These are phyloP conservation scores for Tolypocladium endophyticum DNA, from an alignment of 2,329 filamentous ascomycete genomes.

Conservation along the genomic window DNA sequence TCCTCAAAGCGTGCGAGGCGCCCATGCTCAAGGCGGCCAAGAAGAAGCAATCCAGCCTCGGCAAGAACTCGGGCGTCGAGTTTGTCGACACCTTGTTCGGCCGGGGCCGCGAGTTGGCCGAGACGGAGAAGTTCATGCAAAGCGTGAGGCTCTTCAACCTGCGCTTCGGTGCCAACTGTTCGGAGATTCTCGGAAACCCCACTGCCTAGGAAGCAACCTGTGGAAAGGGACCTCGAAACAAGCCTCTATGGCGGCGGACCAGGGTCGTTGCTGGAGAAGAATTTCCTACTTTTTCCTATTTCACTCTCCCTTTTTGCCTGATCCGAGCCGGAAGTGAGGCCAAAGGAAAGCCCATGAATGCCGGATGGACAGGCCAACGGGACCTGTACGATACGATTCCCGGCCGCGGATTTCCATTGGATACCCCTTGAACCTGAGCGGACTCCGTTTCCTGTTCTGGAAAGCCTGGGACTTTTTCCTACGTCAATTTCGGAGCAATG, in stretches of 20 bases:
- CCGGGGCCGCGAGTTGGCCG: slow-evolving; percentile 76
- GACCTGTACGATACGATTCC: slow-evolving; percentile 5
- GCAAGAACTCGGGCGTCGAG: slow-evolving; percentile 84
- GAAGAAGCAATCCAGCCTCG: slow-evolving; percentile 57
- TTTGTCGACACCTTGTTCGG: slow-evolving; percentile 96
- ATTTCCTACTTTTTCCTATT: slow-evolving; percentile 8
- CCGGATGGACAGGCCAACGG: slow-evolving; percentile 5
- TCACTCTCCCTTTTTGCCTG: slow-evolving; percentile 2
- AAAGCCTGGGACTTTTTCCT: neutral
- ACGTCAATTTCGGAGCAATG: slow-evolving; percentile 3
- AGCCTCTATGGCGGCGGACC: slow-evolving; percentile 1
- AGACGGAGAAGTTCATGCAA: slow-evolving; percentile 89
- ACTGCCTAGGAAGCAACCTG: slow-evolving; percentile 30
- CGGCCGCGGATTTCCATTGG: slow-evolving; percentile 5
- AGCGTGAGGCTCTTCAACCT: slow-evolving; percentile 81
- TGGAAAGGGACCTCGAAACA: slow-evolving; percentile 3
- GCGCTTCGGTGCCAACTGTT: slow-evolving; percentile 92
- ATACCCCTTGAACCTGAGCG: slow-evolving; percentile 1
- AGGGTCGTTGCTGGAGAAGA: neutral
- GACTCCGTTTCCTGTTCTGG: neutral
- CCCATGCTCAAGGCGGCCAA: slow-evolving; percentile 91
- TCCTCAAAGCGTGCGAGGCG: slow-evolving; percentile 84
- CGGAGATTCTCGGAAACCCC: slow-evolving; percentile 65
- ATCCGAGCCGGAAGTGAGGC: neutral
- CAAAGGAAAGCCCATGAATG: neutral